Base-by-base conservation (phyloP, 306 rosid species). In the Astragalus membranaceus region DNA sequence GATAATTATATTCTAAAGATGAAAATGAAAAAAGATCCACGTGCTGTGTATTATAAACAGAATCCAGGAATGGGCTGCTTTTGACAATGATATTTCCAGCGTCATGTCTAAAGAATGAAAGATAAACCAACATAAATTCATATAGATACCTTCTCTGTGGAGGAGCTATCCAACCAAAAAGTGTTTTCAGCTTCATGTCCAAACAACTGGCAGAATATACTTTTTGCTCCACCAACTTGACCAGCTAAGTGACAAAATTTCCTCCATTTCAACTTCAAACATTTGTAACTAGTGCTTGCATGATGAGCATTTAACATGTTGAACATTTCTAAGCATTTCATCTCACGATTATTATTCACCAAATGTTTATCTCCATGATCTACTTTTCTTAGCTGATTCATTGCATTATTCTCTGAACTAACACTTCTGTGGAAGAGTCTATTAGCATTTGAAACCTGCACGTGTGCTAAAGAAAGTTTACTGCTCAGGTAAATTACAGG, bases 161-260 rank as follows among this genome's bases (percentile, higher is more conserved):
- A 91, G 75, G 99, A 91, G 71, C 99, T 95, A 73, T 95, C 99
- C 85, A 95, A 81, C 99, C 99, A 95, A 82, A 95, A 95, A 74
- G 96, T 89, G 78, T 86, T 86, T 73, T 89, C 89, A 73, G 97
- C 85, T 57, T 86, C 81, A 68, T 77, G 87, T 78, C 97, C 97
- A 83, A 86, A 91, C 85, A 95, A 77, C 58, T 72, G 75, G 72
- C 80, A 79, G 83, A 95, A 95, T 76, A 95, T 89, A 74, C 79
- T 82, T 79, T 70, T 79, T 47, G 95, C 88, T 49, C 96, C 97
- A 47, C 99, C 99, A 80, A 91, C 88, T 79, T 87, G 83, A 72
- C 83, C 67, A 67, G 91, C 95, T 82, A 89, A 82, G 75, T 75
- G 81, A 72, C 79, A 76, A 51, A 83, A 81, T 83, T 87, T 95